Conservation (phyloP, 2,329 filamentous ascomycete species). For the Cladosporium sp. region DNA sequence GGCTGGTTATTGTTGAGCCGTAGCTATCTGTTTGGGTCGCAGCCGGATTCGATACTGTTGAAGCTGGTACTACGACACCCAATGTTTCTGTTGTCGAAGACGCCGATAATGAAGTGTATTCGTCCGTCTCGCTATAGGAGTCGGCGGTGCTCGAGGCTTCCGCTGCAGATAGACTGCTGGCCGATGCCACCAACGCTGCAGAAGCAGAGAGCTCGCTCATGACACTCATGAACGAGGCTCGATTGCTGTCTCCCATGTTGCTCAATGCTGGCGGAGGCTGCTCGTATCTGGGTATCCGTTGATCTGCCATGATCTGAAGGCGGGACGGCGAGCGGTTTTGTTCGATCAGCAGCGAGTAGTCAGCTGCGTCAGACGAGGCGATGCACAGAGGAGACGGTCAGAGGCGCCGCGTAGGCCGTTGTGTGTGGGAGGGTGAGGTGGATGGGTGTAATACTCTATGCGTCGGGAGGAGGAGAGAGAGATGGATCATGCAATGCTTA, state of each 20-base stretch:
- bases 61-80: background rate
- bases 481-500: conserved; percentile 6
- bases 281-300: background rate
- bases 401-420: background rate
- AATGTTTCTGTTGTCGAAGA: background rate
- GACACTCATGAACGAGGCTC: background rate
- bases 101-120: background rate
- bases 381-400: background rate
- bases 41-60: background rate
- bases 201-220: background rate
- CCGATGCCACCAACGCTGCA: background rate
- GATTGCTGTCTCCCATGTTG: background rate
- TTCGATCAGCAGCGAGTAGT: background rate
- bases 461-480: background rate
- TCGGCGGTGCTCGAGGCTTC: background rate
- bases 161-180: conserved; percentile 1
- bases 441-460: background rate
- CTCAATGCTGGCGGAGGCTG: conserved; percentile 1
- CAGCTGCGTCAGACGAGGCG: conserved; percentile 3
- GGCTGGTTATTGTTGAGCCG: background rate
- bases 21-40: background rate
- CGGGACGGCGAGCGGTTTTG: background rate
- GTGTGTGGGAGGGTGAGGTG: background rate
- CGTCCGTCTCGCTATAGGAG: background rate
- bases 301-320: background rate